phyloP scores from a whole-genome alignment of 345 rosid species.

The Bruguiera sexangula region DNA sequence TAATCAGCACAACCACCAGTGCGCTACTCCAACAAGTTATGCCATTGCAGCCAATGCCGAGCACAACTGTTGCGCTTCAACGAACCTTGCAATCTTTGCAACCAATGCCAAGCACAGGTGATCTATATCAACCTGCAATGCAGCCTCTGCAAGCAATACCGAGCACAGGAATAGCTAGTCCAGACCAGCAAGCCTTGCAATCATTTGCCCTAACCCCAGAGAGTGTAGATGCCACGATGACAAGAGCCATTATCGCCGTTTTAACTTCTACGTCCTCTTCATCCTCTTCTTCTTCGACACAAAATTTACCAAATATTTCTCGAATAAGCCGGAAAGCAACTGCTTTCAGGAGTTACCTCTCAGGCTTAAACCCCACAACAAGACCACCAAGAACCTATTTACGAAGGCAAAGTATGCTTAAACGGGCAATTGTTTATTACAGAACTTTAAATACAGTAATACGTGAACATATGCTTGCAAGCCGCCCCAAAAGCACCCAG shows the following conservation, averaged over 20 bases:
- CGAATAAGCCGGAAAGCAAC: slow-evolving; percentile 14
- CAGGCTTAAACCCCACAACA: slow-evolving; percentile 5
- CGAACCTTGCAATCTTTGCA: slow-evolving; percentile 13
- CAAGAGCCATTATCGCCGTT: slow-evolving; percentile 67
- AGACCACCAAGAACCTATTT: slow-evolving; percentile 9
- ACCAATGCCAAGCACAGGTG: neutral
- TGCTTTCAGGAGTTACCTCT: slow-evolving; percentile 49
- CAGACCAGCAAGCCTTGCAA: slow-evolving; percentile 42
- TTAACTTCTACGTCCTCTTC: slow-evolving; percentile 31
- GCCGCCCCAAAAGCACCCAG: slow-evolving; percentile 49
- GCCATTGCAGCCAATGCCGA: slow-evolving; percentile 2
- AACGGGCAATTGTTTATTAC: slow-evolving; percentile 50
- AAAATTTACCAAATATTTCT: slow-evolving; percentile 15
- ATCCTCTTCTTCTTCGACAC: slow-evolving; percentile 45
- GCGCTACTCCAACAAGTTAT: neutral
- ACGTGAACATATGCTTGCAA: slow-evolving; percentile 34
- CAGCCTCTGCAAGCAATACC: slow-evolving; percentile 3
- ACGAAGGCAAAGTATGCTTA: slow-evolving; percentile 43
- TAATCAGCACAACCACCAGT: slow-evolving; percentile 14
- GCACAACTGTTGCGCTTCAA: slow-evolving; percentile 1
- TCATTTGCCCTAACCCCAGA: slow-evolving; percentile 16
- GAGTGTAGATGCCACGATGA: slow-evolving; percentile 31
- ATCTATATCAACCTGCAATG: neutral
- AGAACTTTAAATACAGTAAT: slow-evolving; percentile 31
- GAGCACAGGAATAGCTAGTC: slow-evolving; percentile 3